Evolutionary conservation across 2,329 filamentous ascomycete genomes (phyloP), one percentile per base, ranked within the genome.

Genomic region (Claviceps monticola): DNA sequence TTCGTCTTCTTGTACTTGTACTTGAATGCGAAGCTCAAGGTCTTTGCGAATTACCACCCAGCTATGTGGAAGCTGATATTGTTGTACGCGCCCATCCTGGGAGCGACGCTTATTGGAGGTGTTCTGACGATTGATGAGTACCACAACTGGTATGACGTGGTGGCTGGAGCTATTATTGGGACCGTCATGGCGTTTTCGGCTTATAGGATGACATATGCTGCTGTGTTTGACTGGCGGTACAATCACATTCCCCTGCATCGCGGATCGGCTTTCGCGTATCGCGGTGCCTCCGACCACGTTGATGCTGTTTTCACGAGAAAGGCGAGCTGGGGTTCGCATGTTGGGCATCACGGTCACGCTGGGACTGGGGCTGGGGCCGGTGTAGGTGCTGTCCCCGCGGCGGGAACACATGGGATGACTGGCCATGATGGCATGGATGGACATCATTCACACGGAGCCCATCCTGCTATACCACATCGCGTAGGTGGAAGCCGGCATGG

Each of bases 1-100:
- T 84, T 86, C 58, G 74, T 86, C 21, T 88, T 78, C 61, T 68
- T 88, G 2, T 83, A 75, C 57, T 71, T 88, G 1, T 89, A 88
- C 68, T 76, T 89, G 45, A 88, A 88, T 64, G 84, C 82, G 47
- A 88, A 88, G 70, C 74, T 89, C 57, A 88, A 88, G 72, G 76
- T 87, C 52, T 87, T 82, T 59, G 70, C 78, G 56, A 83, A 86
- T 70, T 83, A 84, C 62, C 84, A 87, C 61, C 79, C 84, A 0
- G 72, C 80, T 13, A 80, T 86, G 74, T 88, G 84, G 84, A 88
- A 88, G 68, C 66, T 87, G 13, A 70, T 84, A 36, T 75, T 72
- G 16, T 69, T 80, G 23, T 84, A 83, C 59, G 74, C 78, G 0
- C 84, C 85, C 0, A 66, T 88, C 2, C 76, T 88, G 0, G 82